A percentile compares a stretch with the other conserved stretches of the same genome.
These are phyloP conservation scores for Hanseniaspora lindneri DNA, from an alignment of 805 yeast genomes.

Conservation along the genomic window DNA sequence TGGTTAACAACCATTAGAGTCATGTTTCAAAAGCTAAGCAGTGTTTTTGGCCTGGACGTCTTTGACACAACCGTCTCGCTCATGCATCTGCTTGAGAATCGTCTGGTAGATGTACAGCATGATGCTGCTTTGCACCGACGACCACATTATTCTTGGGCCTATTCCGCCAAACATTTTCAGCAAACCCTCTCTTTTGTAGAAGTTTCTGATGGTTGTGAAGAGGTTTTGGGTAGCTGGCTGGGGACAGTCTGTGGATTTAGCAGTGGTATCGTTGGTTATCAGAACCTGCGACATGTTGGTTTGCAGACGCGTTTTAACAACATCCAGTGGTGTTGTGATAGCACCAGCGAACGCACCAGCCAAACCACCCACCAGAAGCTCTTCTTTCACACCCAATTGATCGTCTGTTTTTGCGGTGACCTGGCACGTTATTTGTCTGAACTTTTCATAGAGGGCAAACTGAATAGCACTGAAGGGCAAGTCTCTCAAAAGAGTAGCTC, in stretches of 20 bases:
- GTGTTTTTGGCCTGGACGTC: no score
- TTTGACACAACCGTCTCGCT: not conserved
- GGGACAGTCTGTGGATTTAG: slow-evolving; percentile 12
- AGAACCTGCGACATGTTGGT: slow-evolving; percentile 32
- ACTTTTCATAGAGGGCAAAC: slow-evolving; percentile 86
- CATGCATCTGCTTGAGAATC: slow-evolving; percentile 40
- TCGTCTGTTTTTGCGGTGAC: slow-evolving; percentile 25
- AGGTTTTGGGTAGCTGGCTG: slow-evolving; percentile 29
- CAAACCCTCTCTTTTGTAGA: slow-evolving; percentile 64
- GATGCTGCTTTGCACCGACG: slow-evolving; percentile 84
- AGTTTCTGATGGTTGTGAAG: slow-evolving; percentile 38
- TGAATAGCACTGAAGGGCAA: slow-evolving; percentile 93
- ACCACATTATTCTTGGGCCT: slow-evolving; percentile 95
- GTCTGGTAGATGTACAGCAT: slow-evolving; percentile 83
- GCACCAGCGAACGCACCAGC: slow-evolving; percentile 94
- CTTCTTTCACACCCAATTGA: slow-evolving; percentile 27
- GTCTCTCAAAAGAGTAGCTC: slow-evolving; percentile 85
- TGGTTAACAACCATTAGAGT: no score
- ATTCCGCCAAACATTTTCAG: slow-evolving; percentile 83
- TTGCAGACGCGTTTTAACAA: slow-evolving; percentile 83
- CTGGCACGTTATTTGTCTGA: slow-evolving; percentile 47
- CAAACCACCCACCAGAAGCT: slow-evolving; percentile 51
- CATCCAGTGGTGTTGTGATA: slow-evolving; percentile 83
- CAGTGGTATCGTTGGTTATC: slow-evolving; percentile 17
- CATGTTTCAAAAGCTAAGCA: no score